These are phyloP conservation scores for Epichloe amarillans DNA, from an alignment of 2,329 filamentous ascomycete species.

Conservation along the genomic window DNA sequence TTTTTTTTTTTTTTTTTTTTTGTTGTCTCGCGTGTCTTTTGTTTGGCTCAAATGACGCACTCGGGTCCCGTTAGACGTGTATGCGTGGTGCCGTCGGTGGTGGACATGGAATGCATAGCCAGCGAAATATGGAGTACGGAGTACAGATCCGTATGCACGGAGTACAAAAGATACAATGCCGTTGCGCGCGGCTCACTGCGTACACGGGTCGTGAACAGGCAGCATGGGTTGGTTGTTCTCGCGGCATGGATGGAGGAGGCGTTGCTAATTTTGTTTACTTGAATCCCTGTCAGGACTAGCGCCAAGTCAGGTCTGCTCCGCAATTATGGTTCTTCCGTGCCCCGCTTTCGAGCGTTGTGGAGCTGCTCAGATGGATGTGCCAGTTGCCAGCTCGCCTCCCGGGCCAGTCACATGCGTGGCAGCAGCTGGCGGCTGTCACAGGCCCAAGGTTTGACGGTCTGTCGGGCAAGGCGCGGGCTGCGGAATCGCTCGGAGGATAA, in stretches of 20 bases:
- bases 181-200: background rate
- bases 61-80: background rate
- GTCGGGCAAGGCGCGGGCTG: background rate
- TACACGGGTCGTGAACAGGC: background rate
- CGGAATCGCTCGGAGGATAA: background rate
- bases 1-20: background rate
- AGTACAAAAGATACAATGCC: constrained; percentile 8
- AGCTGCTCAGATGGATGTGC: no score
- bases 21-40: constrained; percentile 8
- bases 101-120: constrained; percentile 1
- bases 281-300: constrained; percentile 13
- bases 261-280: constrained; percentile 18
- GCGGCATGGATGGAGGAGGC: background rate
- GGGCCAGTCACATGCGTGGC: background rate
- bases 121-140: background rate
- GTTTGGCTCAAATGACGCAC: background rate
- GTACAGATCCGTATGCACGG: background rate
- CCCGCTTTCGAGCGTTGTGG: background rate
- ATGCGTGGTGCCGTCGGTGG: background rate
- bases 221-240: background rate
- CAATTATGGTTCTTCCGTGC: constrained; percentile 7
- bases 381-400: background rate
- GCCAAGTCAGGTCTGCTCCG: background rate
- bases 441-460: background rate
- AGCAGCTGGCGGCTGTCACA: background rate